phyloP scores from a whole-genome alignment of 2,329 filamentous ascomycete genomes.

The Fusarium illudens region DNA sequence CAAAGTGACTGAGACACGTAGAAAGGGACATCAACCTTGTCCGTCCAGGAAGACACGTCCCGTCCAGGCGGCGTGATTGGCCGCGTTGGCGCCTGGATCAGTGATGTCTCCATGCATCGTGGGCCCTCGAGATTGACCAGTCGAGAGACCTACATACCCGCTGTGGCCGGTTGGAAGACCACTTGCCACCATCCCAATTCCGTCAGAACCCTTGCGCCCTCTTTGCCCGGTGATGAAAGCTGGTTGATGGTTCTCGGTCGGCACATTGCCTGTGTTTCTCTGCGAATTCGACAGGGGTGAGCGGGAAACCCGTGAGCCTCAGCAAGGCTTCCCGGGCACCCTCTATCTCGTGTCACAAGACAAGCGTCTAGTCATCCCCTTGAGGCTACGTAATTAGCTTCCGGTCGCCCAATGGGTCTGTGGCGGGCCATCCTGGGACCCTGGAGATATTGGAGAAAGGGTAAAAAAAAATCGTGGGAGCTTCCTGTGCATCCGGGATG shows the following conservation, averaged over 20 bases:
- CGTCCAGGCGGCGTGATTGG: constrained; percentile 44
- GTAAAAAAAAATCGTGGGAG: not conserved
- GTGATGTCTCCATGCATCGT: constrained; percentile 41
- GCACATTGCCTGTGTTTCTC: not conserved
- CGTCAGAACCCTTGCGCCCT: constrained; percentile 27
- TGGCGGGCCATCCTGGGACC: not conserved
- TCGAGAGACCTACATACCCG: constrained; percentile 44
- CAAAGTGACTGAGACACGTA: constrained; percentile 21
- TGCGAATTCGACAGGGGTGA: not conserved
- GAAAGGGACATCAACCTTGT: constrained; percentile 32
- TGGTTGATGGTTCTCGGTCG: not conserved
- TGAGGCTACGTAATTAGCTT: constrained; percentile 9
- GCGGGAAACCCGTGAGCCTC: not conserved
- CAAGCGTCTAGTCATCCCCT: not conserved
- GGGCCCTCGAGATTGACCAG: constrained; percentile 36
- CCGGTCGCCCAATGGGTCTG: not conserved
- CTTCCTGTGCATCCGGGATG: constrained; percentile 8
- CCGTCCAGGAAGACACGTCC: constrained; percentile 26
- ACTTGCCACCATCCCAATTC: constrained; percentile 12
- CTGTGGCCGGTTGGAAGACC: constrained; percentile 36
- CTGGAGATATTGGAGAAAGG: not conserved
- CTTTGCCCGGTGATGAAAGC: not conserved
- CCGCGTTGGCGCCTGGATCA: constrained; percentile 46
- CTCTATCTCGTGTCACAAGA: constrained; percentile 7
- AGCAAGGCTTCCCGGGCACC: constrained; percentile 3